Percentiles rank a stretch among this genome's conserved stretches.
Evolutionary conservation across 1,139 yeast species (phyloP).

Genomic region (Lodderomyces orthopsilosis): DNA sequence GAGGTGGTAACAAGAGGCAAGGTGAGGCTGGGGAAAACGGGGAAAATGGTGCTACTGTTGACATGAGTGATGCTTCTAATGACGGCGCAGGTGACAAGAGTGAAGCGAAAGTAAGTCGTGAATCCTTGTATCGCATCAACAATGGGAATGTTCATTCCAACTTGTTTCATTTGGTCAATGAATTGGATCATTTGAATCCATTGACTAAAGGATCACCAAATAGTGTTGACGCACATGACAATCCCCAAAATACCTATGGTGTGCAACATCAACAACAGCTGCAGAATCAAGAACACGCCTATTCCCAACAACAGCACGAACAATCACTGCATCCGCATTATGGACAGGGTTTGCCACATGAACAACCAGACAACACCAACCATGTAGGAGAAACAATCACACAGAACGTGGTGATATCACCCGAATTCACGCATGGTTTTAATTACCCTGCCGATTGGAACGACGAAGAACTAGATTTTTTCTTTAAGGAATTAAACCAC

Average conservation of each 20-base stretch:
- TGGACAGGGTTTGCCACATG: neutral
- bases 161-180: slow-evolving; percentile 28
- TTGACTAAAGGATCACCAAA: slow-evolving; percentile 1
- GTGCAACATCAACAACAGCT: neutral
- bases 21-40: neutral
- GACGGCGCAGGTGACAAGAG: neutral
- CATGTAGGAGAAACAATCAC: neutral
- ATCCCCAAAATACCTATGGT: too few relatives aligned
- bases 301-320: neutral
- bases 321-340: neutral
- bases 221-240: too few relatives aligned
- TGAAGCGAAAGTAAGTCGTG: slow-evolving; percentile 11
- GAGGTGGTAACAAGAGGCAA: neutral
- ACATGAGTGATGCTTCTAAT: neutral
- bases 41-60: neutral
- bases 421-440: neutral
- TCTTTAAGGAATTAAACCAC: slow-evolving; percentile 41
- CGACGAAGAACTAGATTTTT: slow-evolving; percentile 34
- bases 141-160: slow-evolving; percentile 37
- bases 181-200: slow-evolving; percentile 12
- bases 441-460: slow-evolving; percentile 12
- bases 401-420: neutral
- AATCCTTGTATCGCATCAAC: slow-evolving; percentile 17
- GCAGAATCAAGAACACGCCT: neutral
- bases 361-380: neutral